phyloP scores from a whole-genome alignment of 1,139 yeast species.

The Komagataea norvegica region DNA sequence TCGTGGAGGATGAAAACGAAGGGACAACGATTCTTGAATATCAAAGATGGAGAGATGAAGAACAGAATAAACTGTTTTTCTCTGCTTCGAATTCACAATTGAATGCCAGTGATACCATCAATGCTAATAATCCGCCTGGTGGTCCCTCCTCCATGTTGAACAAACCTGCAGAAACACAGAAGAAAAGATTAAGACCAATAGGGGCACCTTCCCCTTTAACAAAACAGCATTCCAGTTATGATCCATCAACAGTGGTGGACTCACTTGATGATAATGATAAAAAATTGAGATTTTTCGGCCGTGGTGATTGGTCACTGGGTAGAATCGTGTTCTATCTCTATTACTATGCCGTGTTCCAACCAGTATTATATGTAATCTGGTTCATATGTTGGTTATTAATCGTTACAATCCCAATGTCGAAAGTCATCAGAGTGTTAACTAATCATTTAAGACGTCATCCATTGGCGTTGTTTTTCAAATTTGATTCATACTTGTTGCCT shows the following conservation, averaged over 20 bases:
- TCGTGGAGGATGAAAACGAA: slow-evolving; percentile 83
- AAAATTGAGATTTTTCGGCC: slow-evolving; percentile 71
- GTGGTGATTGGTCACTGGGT: slow-evolving; percentile 90
- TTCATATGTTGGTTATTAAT: slow-evolving; percentile 75
- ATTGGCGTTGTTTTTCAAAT: slow-evolving; percentile 67
- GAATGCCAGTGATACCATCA: slow-evolving; percentile 1
- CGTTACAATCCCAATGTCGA: slow-evolving; percentile 91
- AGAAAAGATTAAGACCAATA: too few relatives aligned
- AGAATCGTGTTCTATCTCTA: slow-evolving; percentile 72
- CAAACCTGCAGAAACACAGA: slow-evolving; percentile 8
- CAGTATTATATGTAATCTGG: slow-evolving; percentile 54
- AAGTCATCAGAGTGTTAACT: slow-evolving; percentile 59
- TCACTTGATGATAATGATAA: slow-evolving; percentile 33
- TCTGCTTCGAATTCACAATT: slow-evolving; percentile 25
- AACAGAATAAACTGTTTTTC: slow-evolving; percentile 37
- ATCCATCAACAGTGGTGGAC: slow-evolving; percentile 16
- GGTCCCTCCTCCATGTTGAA: background rate
- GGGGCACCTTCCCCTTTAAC: slow-evolving; percentile 24
- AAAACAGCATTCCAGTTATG: slow-evolving; percentile 10
- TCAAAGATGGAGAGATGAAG: slow-evolving; percentile 82
- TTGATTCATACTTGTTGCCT: slow-evolving; percentile 38
- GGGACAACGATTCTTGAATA: slow-evolving; percentile 85
- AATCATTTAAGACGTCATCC: slow-evolving; percentile 89
- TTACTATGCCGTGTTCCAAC: slow-evolving; percentile 68
- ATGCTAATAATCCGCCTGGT: slow-evolving; percentile 1